Evolutionary conservation across 495 filamentous ascomycete genomes (phyloP), one percentile per base, ranked within the genome.

Genomic region (Penicillium daleae): DNA sequence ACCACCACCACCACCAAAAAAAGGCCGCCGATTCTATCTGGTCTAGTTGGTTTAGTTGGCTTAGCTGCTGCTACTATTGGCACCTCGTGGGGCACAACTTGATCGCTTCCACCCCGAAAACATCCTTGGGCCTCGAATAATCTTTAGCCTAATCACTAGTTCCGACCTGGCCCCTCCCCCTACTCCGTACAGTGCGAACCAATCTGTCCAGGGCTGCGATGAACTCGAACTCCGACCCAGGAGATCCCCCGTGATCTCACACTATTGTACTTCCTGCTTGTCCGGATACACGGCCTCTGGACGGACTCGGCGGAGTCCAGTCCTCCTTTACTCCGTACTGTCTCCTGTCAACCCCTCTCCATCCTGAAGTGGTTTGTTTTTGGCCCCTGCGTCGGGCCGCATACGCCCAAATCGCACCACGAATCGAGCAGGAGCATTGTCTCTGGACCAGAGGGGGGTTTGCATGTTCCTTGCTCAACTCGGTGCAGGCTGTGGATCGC

Each of bases 321-420:
- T n/a, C n/a, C n/a, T n/a, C n/a, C n/a, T n/a, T n/a, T n/a, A n/a
- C n/a, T n/a, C n/a, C n/a, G n/a, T n/a, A n/a, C n/a, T n/a, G n/a
- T n/a, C n/a, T n/a, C 0, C 12, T 2, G 33, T 35, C 10, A 26
- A 8, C 26, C 42, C 26, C 53, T 42, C 39, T 19, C 29, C 40
- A 35, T 56, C 15, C 13, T 57, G 49, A 13, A 9, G 3, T 31
- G 27, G 9, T 29, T 50, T 50, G 32, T 17, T 63, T 64, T 59
- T 51, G 62, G 66, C 66, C 66, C 66, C 66, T 68, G 66, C 66
- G 39, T 68, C 35, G 8, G 27, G 48, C 46, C 65, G 65, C 65
- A 67, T 61, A 26, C 46, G 40, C 44, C 40, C 51, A 59, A 56
- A 17, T 50, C 60, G 26, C 53, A 40, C 54, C 44, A 57, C 44